Conservation (phyloP, 768 basidiomycete species). For the Hygrocybe punicea region DNA sequence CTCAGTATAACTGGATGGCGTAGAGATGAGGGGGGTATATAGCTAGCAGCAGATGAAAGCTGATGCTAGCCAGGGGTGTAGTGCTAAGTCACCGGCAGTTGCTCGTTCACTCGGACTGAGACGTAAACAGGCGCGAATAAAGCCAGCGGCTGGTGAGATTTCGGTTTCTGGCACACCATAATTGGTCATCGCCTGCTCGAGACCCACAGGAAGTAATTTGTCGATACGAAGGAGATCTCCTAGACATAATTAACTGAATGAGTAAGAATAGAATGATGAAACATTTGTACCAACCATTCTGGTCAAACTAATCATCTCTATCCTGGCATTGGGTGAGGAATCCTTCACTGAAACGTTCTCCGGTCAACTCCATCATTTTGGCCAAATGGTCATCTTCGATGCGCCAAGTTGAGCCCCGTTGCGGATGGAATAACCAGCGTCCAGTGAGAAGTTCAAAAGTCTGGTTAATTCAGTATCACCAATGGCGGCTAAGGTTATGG, state of each 20-base stretch:
- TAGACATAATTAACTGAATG: background rate
- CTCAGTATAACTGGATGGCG: too few species aligned
- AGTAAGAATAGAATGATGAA: background rate
- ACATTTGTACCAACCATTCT: background rate
- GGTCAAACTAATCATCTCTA: conserved; percentile 1
- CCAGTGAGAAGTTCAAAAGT: conserved; percentile 16
- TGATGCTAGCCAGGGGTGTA: background rate
- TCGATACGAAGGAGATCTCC: background rate
- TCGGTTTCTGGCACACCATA: background rate
- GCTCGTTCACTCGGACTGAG: background rate
- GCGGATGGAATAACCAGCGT: conserved; percentile 12
- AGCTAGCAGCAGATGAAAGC: background rate
- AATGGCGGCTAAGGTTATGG: background rate
- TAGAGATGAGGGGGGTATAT: too few species aligned
- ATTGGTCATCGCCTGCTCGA: background rate
- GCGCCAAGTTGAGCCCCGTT: conserved; percentile 4
- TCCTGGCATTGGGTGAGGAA: conserved; percentile 13
- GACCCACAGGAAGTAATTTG: background rate
- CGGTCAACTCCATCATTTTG: conserved; percentile 30
- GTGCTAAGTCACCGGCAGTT: background rate
- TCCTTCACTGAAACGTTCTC: conserved; percentile 16
- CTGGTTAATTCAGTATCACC: conserved; percentile 1
- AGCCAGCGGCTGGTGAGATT: background rate
- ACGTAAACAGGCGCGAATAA: background rate
- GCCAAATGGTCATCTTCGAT: conserved; percentile 28